These are phyloP conservation scores for Linderina pennispora DNA, from an alignment of 192 early-diverging fungal species.

Conservation along the genomic window DNA sequence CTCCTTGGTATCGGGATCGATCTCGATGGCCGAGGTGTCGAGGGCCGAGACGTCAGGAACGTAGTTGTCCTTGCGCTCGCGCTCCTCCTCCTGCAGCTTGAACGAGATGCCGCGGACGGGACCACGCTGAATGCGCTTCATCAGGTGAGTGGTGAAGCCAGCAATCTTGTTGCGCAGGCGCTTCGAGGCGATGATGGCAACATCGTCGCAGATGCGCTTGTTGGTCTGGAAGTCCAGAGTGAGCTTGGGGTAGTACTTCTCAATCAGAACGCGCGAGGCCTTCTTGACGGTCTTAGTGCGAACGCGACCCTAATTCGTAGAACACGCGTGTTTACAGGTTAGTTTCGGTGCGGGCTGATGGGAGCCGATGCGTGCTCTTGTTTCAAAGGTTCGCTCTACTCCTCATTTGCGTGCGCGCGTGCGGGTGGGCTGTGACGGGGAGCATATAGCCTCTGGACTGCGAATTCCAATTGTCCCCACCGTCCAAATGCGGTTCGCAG, in stretches of 20 bases:
- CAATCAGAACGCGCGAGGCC: slow-evolving; percentile 99
- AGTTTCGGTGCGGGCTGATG: too few relatives aligned
- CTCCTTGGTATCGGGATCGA: slow-evolving; percentile 92
- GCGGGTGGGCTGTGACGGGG: too few relatives aligned
- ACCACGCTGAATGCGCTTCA: slow-evolving; percentile 98
- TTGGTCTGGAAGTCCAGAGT: slow-evolving; percentile 99
- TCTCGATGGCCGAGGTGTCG: slow-evolving; percentile 81
- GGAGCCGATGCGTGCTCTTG: too few relatives aligned
- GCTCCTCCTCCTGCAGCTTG: slow-evolving; percentile 99
- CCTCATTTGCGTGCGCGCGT: too few relatives aligned
- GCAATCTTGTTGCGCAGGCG: slow-evolving; percentile 99
- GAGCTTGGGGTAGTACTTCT: slow-evolving; percentile 99
- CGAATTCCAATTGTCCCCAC: too few relatives aligned
- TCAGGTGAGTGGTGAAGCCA: slow-evolving; percentile 99
- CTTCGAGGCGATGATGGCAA: slow-evolving; percentile 97
- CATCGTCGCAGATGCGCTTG: slow-evolving; percentile 98
- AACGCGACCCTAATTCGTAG: slow-evolving; percentile 74
- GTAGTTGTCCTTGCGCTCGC: slow-evolving; percentile 99
- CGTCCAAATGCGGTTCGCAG: too few relatives aligned
- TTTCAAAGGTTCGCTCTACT: too few relatives aligned
- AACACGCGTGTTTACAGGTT: not conserved
- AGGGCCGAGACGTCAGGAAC: slow-evolving; percentile 98
- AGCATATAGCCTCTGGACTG: too few relatives aligned
- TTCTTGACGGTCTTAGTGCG: slow-evolving; percentile 99
- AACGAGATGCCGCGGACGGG: slow-evolving; percentile 99